Evolutionary conservation across 139 green algal species (phyloP).

Genomic region (Micractinium sp.): DNA sequence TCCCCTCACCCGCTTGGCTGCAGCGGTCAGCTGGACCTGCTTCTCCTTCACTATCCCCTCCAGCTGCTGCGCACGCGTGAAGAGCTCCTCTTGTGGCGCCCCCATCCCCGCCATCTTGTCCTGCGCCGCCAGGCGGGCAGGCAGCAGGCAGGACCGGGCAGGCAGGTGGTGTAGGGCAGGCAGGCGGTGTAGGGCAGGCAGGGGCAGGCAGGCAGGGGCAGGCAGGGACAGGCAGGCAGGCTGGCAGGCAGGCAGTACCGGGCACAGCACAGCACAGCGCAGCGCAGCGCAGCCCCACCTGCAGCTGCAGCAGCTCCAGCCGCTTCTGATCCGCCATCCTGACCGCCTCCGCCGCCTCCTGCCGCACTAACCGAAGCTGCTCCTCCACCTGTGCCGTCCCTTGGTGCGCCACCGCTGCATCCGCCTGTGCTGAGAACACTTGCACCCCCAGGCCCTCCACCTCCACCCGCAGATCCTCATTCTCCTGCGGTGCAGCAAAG

Average conservation of each 20-base stretch:
- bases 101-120: background rate
- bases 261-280: no score
- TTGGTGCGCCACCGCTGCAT: background rate
- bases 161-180: background rate
- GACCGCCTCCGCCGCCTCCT: background rate
- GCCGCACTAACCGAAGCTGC: background rate
- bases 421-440: background rate
- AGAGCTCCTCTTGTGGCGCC: background rate
- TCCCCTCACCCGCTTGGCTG: background rate
- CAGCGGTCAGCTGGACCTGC: background rate
- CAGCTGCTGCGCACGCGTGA: background rate
- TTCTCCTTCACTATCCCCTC: background rate
- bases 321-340: no score
- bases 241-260: no score
- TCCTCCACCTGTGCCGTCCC: background rate
- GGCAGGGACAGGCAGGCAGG: background rate
- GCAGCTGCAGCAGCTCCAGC: background rate
- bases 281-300: background rate
- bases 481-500: background rate
- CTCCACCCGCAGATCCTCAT: background rate
- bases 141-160: background rate
- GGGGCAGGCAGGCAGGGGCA: background rate
- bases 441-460: background rate
- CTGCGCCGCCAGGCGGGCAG: background rate
- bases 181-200: background rate